phyloP scores from a whole-genome alignment of 1,139 yeast species.

The Geotrichum klebahnii region DNA sequence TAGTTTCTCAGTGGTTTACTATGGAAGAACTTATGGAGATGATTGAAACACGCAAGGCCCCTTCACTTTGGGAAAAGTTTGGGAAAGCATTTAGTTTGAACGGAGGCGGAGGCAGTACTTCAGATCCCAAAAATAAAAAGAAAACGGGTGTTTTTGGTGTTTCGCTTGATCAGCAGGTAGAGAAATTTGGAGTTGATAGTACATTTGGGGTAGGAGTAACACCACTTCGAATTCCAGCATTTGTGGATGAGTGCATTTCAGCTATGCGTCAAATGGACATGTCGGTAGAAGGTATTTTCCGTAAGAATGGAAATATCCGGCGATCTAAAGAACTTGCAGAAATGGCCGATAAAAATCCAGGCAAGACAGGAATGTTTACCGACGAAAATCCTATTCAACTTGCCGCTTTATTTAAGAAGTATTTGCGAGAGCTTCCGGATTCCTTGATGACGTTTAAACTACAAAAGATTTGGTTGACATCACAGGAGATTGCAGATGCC shows the following conservation, averaged over 20 bases:
- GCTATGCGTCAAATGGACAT: conserved; percentile 88
- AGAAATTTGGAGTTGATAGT: conserved; percentile 78
- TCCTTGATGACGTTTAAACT: conserved; percentile 77
- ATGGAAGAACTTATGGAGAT: conserved; percentile 53
- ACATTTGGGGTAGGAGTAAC: conserved; percentile 84
- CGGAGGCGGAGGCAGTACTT: conserved; percentile 32
- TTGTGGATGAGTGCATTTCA: conserved; percentile 79
- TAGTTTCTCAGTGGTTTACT: conserved; percentile 41
- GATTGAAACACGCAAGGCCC: conserved; percentile 54
- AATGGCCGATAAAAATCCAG: conserved; percentile 69
- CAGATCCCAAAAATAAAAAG: conserved; percentile 29
- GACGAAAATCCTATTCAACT: conserved; percentile 85
- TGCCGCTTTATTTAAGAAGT: conserved; percentile 89
- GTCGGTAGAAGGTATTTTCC: conserved; percentile 94
- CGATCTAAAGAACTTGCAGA: conserved; percentile 71
- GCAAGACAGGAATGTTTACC: conserved; percentile 65
- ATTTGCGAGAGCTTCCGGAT: conserved; percentile 86
- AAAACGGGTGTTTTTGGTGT: conserved; percentile 67
- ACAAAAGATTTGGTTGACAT: conserved; percentile 75
- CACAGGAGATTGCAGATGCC: conserved; percentile 53
- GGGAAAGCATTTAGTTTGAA: conserved; percentile 41
- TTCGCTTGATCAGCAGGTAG: conserved; percentile 66
- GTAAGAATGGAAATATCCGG: conserved; percentile 93
- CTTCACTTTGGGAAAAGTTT: conserved; percentile 68
- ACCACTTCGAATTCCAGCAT: conserved; percentile 69